Evolutionary conservation across 2,329 filamentous ascomycete genomes (phyloP).

Genomic region (Coniochaeta hoffmannii): DNA sequence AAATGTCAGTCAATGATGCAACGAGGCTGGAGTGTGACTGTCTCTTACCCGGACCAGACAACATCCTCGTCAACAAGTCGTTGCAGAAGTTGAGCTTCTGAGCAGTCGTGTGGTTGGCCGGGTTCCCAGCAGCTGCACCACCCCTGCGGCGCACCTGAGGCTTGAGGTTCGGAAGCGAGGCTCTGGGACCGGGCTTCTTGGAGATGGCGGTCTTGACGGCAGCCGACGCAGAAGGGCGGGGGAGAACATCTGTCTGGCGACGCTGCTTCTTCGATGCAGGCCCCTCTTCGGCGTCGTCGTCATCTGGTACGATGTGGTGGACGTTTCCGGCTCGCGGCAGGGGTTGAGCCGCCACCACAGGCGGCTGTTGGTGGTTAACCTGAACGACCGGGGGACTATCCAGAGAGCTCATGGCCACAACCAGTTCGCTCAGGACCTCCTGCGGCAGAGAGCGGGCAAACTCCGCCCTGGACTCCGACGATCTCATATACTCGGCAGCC

Average conservation of each 20-base stretch:
- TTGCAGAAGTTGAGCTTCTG: slow-evolving; percentile 51
- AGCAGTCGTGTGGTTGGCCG: slow-evolving; percentile 23
- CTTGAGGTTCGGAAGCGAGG: slow-evolving; percentile 23
- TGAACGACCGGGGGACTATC: slow-evolving; percentile 30
- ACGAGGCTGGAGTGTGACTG: not conserved
- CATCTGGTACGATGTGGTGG: slow-evolving; percentile 29
- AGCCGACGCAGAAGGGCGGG: slow-evolving; percentile 12
- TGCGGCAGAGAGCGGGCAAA: slow-evolving; percentile 56
- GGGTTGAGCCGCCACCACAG: slow-evolving; percentile 10
- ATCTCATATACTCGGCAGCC: slow-evolving; percentile 57
- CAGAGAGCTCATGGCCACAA: slow-evolving; percentile 53
- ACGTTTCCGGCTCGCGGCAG: slow-evolving; percentile 19
- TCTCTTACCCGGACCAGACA: slow-evolving; percentile 49
- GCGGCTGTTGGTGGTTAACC: slow-evolving; percentile 14
- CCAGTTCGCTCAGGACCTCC: slow-evolving; percentile 55
- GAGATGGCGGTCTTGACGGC: slow-evolving; percentile 10
- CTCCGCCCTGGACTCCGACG: slow-evolving; percentile 45
- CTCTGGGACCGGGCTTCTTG: slow-evolving; percentile 20
- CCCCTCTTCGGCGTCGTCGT: slow-evolving; percentile 19
- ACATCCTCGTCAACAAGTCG: slow-evolving; percentile 51
- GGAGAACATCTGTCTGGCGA: slow-evolving; percentile 28
- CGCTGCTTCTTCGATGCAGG: slow-evolving; percentile 30
- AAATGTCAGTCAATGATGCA: not conserved
- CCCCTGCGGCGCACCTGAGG: slow-evolving; percentile 21
- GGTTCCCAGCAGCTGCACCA: slow-evolving; percentile 17